Evolutionary conservation across 1,284 basidiomycete genomes (phyloP).

Genomic region (Dichomitus squalens): DNA sequence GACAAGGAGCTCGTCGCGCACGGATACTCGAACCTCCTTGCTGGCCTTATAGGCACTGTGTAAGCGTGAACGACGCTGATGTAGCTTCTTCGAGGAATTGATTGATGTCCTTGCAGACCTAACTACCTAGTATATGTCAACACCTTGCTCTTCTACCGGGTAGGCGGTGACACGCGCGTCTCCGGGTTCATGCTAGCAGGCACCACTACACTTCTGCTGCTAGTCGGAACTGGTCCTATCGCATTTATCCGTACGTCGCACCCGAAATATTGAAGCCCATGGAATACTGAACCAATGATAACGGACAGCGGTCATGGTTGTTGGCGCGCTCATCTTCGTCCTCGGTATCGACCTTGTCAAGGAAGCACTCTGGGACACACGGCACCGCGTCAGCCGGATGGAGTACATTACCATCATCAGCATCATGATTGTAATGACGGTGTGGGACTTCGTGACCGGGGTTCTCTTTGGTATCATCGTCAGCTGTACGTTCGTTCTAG

Average conservation of each 20-base stretch:
- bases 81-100: background rate
- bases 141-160: slow-evolving; percentile 91
- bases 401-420: slow-evolving; percentile 81
- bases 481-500: slow-evolving; percentile 64
- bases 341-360: slow-evolving; percentile 94
- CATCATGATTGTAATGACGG: slow-evolving; percentile 90
- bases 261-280: background rate
- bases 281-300: background rate
- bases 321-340: slow-evolving; percentile 92
- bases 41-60: slow-evolving; percentile 84
- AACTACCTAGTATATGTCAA: slow-evolving; percentile 92
- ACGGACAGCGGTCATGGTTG: slow-evolving; percentile 79
- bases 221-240: slow-evolving; percentile 86
- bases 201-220: slow-evolving; percentile 73
- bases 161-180: slow-evolving; percentile 86
- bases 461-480: slow-evolving; percentile 92
- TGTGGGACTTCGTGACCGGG: slow-evolving; percentile 94
- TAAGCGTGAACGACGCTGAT: slow-evolving; percentile 37
- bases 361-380: slow-evolving; percentile 96
- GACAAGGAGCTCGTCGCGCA: slow-evolving; percentile 93
- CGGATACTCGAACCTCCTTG: slow-evolving; percentile 87
- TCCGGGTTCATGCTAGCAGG: slow-evolving; percentile 87
- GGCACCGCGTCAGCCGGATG: slow-evolving; percentile 79
- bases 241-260: slow-evolving; percentile 83
- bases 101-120: slow-evolving; percentile 45